These are phyloP conservation scores for Globisporangium takayamanum DNA, from an alignment of 352 stramenopile species.

Conservation along the genomic window DNA sequence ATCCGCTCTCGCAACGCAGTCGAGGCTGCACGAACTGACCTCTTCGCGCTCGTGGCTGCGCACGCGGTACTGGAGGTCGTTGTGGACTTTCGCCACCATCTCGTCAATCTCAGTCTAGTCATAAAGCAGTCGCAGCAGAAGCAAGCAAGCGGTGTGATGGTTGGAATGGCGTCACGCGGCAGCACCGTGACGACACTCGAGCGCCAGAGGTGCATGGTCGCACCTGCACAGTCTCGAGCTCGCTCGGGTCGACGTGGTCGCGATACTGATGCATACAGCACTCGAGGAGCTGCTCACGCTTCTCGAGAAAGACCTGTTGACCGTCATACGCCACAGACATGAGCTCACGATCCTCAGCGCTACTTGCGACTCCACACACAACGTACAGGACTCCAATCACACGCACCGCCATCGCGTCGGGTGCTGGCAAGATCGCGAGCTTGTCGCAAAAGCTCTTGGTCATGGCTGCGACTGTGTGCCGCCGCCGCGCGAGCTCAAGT, in stretches of 20 bases:
- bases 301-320: conserved; percentile 20
- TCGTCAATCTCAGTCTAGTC: conserved; percentile 18
- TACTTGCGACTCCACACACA: too few species aligned
- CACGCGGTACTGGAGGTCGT: conserved; percentile 17
- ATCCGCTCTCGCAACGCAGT: neutral
- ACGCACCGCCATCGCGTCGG: conserved; percentile 24
- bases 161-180: neutral
- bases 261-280: conserved; percentile 25
- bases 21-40: conserved; percentile 2
- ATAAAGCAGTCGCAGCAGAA: neutral
- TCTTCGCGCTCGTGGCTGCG: conserved; percentile 17
- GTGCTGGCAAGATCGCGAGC: conserved; percentile 24
- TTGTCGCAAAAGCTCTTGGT: conserved; percentile 40
- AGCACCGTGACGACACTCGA: neutral
- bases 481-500: conserved; percentile 28
- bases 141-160: neutral
- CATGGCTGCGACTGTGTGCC: conserved; percentile 20
- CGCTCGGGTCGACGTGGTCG: conserved; percentile 3
- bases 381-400: neutral
- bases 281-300: conserved; percentile 22
- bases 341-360: neutral
- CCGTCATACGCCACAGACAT: neutral
- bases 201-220: neutral
- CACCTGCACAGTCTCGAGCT: conserved; percentile 22
- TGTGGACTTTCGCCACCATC: conserved; percentile 17